Evolutionary conservation across 768 basidiomycete species (phyloP).

Genomic region (Gloeostereum incarnatum): DNA sequence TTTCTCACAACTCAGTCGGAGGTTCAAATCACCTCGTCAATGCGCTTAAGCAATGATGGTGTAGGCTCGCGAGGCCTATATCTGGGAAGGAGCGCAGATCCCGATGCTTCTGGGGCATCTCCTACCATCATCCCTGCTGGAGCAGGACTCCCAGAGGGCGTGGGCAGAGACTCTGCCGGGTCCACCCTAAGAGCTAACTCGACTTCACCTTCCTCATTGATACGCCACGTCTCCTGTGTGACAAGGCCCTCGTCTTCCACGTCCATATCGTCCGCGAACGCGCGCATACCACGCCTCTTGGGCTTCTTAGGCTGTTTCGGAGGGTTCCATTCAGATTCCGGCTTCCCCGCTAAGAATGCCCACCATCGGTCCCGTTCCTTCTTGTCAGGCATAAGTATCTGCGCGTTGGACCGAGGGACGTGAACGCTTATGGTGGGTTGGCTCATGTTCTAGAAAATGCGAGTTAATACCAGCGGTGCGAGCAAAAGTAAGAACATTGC

Average conservation of each 20-base stretch:
- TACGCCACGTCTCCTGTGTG: conserved; percentile 16
- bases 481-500: neutral
- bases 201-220: conserved; percentile 33
- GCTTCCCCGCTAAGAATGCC: conserved; percentile 61
- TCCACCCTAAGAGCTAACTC: conserved; percentile 24
- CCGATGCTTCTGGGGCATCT: neutral
- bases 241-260: conserved; percentile 5
- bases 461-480: conserved; percentile 7
- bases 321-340: conserved; percentile 60
- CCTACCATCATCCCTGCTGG: conserved; percentile 11
- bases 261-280: conserved; percentile 23
- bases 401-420: conserved; percentile 14
- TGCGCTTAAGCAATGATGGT: conserved; percentile 41
- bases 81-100: conserved; percentile 3
- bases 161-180: conserved; percentile 27
- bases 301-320: conserved; percentile 25
- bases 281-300: conserved; percentile 27
- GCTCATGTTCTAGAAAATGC: conserved; percentile 43
- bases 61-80: conserved; percentile 46
- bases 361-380: conserved; percentile 75
- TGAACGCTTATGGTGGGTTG: conserved; percentile 51
- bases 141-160: conserved; percentile 29
- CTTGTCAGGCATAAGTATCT: conserved; percentile 48
- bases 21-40: conserved; percentile 54
- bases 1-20: conserved; percentile 1